A percentile compares a stretch with the other conserved stretches of the same genome.
Evolutionary conservation across 1,139 yeast species (phyloP).

Genomic region (Waltiozyma sp.): DNA sequence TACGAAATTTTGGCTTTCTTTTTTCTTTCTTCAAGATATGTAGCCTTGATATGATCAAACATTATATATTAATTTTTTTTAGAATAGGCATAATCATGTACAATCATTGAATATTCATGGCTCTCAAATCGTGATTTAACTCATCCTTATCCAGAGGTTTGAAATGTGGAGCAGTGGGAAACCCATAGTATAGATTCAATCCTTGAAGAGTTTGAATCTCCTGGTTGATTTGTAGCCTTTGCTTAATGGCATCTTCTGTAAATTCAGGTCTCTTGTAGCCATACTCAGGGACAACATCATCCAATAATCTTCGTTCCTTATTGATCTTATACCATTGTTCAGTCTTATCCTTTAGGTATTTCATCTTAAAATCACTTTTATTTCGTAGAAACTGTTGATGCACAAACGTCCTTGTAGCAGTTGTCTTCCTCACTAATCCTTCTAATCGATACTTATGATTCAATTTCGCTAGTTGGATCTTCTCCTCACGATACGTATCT

Average conservation of each 20-base stretch:
- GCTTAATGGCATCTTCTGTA: slow-evolving; percentile 26
- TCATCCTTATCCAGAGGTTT: slow-evolving; percentile 51
- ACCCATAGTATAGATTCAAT: slow-evolving; percentile 36
- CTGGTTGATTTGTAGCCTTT: slow-evolving; percentile 31
- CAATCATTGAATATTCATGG: slow-evolving; percentile 10
- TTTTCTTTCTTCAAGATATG: too few species aligned
- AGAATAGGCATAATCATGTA: too few species aligned
- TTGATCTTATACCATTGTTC: slow-evolving; percentile 88
- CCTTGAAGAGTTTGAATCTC: slow-evolving; percentile 49
- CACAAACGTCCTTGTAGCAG: slow-evolving; percentile 66
- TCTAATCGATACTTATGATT: slow-evolving; percentile 61
- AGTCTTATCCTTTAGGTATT: slow-evolving; percentile 64
- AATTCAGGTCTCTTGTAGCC: slow-evolving; percentile 22
- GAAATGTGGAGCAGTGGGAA: slow-evolving; percentile 56
- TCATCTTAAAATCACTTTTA: slow-evolving; percentile 55
- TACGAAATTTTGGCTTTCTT: background rate
- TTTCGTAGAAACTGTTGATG: slow-evolving; percentile 78
- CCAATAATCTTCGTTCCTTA: slow-evolving; percentile 79
- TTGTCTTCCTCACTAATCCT: slow-evolving; percentile 71
- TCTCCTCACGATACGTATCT: slow-evolving; percentile 58
- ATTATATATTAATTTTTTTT: too few species aligned
- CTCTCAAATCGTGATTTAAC: slow-evolving; percentile 41
- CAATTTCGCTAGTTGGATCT: slow-evolving; percentile 55
- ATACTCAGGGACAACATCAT: slow-evolving; percentile 48
- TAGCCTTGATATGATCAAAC: too few species aligned